Evolutionary conservation across 75 land plant species (phyloP).

Genomic region (Picea glauca): DNA sequence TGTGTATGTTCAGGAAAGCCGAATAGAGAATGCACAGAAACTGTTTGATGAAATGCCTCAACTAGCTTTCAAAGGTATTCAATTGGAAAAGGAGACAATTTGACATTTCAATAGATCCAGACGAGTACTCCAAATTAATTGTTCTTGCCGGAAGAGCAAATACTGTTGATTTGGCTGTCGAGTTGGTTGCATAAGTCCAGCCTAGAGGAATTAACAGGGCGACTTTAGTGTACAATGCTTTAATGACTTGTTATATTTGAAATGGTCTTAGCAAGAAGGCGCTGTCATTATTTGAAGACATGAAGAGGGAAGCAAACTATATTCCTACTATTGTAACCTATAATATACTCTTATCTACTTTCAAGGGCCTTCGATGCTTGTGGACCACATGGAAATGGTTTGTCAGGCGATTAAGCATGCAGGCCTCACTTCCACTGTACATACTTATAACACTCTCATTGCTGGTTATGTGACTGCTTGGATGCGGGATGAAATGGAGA

Average conservation of each 20-base stretch:
- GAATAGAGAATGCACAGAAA: no score
- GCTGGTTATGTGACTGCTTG: constrained; percentile 78
- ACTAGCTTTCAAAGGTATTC: no score
- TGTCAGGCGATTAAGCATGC: constrained; percentile 26
- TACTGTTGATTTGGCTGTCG: constrained; percentile 29
- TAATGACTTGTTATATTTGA: constrained; percentile 57
- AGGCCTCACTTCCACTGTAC: constrained; percentile 37
- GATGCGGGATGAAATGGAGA: constrained; percentile 72
- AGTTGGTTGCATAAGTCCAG: constrained; percentile 44
- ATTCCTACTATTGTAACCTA: constrained; percentile 65
- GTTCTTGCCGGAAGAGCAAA: constrained; percentile 54
- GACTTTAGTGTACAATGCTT: constrained; percentile 52
- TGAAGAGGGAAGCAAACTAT: constrained; percentile 36
- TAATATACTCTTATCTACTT: constrained; percentile 64
- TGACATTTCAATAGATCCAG: no score
- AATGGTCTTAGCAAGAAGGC: constrained; percentile 44
- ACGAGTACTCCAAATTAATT: constrained; percentile 12
- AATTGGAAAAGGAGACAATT: no score
- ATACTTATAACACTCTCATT: constrained; percentile 62
- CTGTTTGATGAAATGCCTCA: no score
- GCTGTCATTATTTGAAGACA: constrained; percentile 37
- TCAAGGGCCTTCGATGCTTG: constrained; percentile 45
- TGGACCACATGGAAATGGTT: constrained; percentile 63
- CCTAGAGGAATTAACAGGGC: constrained; percentile 18
- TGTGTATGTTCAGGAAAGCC: no score